Evolutionary conservation across 768 basidiomycete genomes (phyloP).

Genomic region (Crepidotus variabilis): DNA sequence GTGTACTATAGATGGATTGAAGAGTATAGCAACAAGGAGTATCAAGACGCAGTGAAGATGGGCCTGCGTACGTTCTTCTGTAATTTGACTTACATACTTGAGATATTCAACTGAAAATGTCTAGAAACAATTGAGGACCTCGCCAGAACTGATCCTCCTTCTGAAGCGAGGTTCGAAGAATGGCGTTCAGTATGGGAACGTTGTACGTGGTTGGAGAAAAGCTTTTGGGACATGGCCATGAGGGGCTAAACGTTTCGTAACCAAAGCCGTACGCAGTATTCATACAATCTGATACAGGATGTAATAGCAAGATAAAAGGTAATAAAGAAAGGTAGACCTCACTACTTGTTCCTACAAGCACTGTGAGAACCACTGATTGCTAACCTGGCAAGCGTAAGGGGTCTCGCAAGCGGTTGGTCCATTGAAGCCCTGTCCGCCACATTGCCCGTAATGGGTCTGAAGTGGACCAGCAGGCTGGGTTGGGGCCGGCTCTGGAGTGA

Average conservation of each 20-base stretch:
- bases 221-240: slow-evolving; percentile 79
- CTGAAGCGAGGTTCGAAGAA: slow-evolving; percentile 51
- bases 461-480: too few relatives aligned
- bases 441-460: too few relatives aligned
- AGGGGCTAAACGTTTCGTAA: not conserved
- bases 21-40: slow-evolving; percentile 71
- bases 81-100: not conserved
- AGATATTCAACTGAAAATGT: not conserved
- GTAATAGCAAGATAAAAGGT: too few relatives aligned
- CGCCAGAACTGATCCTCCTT: slow-evolving; percentile 62
- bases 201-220: slow-evolving; percentile 74
- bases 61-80: slow-evolving; percentile 62
- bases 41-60: slow-evolving; percentile 65
- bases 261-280: too few relatives aligned
- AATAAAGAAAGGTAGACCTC: too few relatives aligned
- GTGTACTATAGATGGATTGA: slow-evolving; percentile 75
- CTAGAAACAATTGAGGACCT: slow-evolving; percentile 72
- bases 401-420: too few relatives aligned
- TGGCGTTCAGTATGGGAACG: slow-evolving; percentile 73
- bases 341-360: too few relatives aligned
- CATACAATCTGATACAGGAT: too few relatives aligned
- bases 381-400: too few relatives aligned
- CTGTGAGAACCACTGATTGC: too few relatives aligned
- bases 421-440: too few relatives aligned
- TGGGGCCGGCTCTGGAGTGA: too few relatives aligned